These are phyloP conservation scores for Claviceps spartinae DNA, from an alignment of 2,329 filamentous ascomycete species.

Conservation along the genomic window DNA sequence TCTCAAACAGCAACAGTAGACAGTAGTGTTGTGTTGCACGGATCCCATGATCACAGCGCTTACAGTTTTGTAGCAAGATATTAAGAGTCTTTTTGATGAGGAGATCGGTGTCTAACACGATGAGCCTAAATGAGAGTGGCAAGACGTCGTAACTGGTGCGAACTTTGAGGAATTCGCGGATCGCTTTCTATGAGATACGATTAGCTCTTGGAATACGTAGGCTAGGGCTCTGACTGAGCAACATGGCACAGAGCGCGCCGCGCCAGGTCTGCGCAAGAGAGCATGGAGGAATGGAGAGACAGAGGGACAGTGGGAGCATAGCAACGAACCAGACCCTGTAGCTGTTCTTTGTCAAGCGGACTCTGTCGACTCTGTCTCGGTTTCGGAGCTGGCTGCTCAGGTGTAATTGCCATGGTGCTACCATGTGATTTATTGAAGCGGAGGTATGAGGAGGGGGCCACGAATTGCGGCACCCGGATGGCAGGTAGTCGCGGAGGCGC, in stretches of 20 bases:
- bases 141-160: slow-evolving; percentile 97
- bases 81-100: slow-evolving; percentile 95
- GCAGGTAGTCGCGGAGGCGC: slow-evolving; percentile 7
- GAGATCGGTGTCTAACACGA: slow-evolving; percentile 87
- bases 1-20: not conserved
- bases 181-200: slow-evolving; percentile 51
- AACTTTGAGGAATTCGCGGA: slow-evolving; percentile 90
- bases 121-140: slow-evolving; percentile 87
- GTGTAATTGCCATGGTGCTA: slow-evolving; percentile 20
- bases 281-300: no score
- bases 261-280: not conserved
- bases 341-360: slow-evolving; percentile 61
- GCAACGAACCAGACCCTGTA: slow-evolving; percentile 53
- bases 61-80: slow-evolving; percentile 92
- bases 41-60: slow-evolving; percentile 9
- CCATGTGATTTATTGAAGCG: slow-evolving; percentile 23
- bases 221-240: not conserved
- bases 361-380: slow-evolving; percentile 26
- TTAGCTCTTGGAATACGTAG: slow-evolving; percentile 4
- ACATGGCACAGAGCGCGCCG: not conserved
- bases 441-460: slow-evolving; percentile 47
- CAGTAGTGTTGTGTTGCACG: not conserved
- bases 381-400: slow-evolving; percentile 7
- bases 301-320: not conserved
- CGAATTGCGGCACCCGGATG: slow-evolving; percentile 36